These are phyloP conservation scores for Solanum ahanhuiri DNA, from an alignment of 257 asterid species.

Conservation along the genomic window DNA sequence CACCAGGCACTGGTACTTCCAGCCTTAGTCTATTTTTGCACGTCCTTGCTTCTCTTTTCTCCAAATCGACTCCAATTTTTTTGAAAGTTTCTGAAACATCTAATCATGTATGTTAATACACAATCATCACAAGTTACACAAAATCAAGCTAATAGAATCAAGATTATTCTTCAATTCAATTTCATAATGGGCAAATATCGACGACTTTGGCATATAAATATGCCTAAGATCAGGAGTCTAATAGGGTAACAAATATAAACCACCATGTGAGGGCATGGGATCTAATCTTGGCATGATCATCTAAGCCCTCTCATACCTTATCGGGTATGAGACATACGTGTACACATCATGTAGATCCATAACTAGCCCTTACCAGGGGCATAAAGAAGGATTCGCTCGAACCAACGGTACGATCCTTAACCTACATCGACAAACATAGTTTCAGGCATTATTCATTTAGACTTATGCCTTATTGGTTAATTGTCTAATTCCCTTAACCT, in stretches of 20 bases:
- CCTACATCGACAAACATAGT: not conserved
- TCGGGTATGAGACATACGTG: not conserved
- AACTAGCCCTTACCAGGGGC: not conserved
- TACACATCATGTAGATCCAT: not conserved
- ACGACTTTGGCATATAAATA: no score
- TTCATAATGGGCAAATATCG: no score
- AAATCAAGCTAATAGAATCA: no score
- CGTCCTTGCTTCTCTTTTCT: no score
- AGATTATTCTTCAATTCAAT: no score
- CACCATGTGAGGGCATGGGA: not conserved
- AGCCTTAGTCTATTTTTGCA: no score
- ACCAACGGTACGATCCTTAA: not conserved
- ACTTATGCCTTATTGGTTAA: not conserved
- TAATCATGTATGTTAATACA: no score
- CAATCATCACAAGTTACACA: no score
- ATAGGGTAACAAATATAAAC: not conserved
- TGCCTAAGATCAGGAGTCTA: not conserved
- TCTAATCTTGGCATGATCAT: not conserved
- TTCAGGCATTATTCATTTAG: not conserved
- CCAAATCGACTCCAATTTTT: no score
- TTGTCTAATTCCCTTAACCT: not conserved
- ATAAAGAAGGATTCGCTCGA: not conserved
- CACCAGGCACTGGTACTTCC: no score
- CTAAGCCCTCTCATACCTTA: not conserved
- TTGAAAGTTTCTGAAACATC: no score